These are phyloP conservation scores for Hyaloscypha variabilis DNA, from an alignment of 495 filamentous ascomycete species.

Conservation along the genomic window DNA sequence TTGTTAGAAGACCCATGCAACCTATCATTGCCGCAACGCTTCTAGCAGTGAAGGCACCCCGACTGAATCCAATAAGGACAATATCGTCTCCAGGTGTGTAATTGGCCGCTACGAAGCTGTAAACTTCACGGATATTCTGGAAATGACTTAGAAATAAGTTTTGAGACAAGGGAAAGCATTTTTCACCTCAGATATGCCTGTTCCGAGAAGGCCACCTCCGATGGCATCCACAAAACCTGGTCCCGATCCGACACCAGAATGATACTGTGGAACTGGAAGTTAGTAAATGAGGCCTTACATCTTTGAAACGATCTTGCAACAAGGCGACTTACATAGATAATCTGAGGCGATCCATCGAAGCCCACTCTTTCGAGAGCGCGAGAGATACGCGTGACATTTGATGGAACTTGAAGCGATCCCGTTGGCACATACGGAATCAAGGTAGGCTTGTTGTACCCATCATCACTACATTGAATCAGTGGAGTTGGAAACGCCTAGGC, in stretches of 20 bases:
- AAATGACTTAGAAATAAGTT: constrained; percentile 29
- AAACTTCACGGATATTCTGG: constrained; percentile 65
- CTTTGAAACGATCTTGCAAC: neutral
- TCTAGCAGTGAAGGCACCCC: constrained; percentile 72
- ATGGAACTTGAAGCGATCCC: constrained; percentile 27
- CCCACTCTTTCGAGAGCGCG: constrained; percentile 38
- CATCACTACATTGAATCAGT: constrained; percentile 22
- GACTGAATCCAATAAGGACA: constrained; percentile 71
- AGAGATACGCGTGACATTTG: constrained; percentile 53
- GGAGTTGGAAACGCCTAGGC: neutral
- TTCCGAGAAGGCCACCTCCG: constrained; percentile 28
- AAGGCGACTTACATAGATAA: constrained; percentile 39
- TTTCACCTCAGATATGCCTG: constrained; percentile 37
- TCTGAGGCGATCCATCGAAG: constrained; percentile 39
- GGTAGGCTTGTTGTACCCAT: constrained; percentile 28
- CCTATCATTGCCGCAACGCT: constrained; percentile 46
- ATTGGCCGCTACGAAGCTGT: constrained; percentile 70
- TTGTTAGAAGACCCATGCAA: constrained; percentile 64
- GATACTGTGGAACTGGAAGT: constrained; percentile 52
- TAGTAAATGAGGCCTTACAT: constrained; percentile 40
- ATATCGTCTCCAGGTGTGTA: constrained; percentile 72
- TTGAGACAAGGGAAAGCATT: constrained; percentile 37
- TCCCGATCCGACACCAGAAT: constrained; percentile 49
- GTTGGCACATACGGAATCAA: constrained; percentile 31
- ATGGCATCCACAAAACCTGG: constrained; percentile 19